These are phyloP conservation scores for Dichomitus squalens DNA, from an alignment of 1,284 basidiomycete genomes.

Conservation along the genomic window DNA sequence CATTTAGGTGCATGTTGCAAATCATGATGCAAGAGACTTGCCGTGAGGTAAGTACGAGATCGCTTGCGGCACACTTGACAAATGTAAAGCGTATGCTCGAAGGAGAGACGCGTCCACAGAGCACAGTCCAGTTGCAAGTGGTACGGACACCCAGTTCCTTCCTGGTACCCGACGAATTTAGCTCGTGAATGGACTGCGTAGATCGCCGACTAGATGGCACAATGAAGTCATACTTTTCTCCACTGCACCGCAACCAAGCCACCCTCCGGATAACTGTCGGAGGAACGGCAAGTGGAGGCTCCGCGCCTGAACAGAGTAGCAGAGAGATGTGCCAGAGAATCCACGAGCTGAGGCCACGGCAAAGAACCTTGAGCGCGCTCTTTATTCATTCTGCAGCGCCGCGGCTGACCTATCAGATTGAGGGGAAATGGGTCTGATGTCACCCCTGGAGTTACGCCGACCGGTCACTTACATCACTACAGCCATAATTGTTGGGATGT, in stretches of 20 bases:
- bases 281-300: constrained; percentile 6
- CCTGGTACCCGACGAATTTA: constrained; percentile 5
- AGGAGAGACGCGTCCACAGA: neutral
- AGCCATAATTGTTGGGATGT: constrained; percentile 11
- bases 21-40: neutral
- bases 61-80: constrained; percentile 8
- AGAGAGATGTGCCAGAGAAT: constrained; percentile 18
- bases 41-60: neutral
- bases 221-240: constrained; percentile 22
- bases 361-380: constrained; percentile 2
- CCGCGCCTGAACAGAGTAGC: constrained; percentile 3
- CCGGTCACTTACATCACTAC: constrained; percentile 16
- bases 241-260: neutral
- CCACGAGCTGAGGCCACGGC: constrained; percentile 3
- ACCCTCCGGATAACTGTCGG: constrained; percentile 17
- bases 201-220: constrained; percentile 5
- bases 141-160: constrained; percentile 1
- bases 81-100: constrained; percentile 11
- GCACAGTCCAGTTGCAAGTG: constrained; percentile 1
- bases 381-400: constrained; percentile 17
- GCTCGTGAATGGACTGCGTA: neutral
- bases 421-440: constrained; percentile 11
- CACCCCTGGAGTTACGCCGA: constrained; percentile 20
- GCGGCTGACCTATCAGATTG: constrained; percentile 18
- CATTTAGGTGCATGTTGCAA: neutral